Base-by-base conservation (phyloP, 1,284 basidiomycete species). In the Rhodotorula sp. region DNA sequence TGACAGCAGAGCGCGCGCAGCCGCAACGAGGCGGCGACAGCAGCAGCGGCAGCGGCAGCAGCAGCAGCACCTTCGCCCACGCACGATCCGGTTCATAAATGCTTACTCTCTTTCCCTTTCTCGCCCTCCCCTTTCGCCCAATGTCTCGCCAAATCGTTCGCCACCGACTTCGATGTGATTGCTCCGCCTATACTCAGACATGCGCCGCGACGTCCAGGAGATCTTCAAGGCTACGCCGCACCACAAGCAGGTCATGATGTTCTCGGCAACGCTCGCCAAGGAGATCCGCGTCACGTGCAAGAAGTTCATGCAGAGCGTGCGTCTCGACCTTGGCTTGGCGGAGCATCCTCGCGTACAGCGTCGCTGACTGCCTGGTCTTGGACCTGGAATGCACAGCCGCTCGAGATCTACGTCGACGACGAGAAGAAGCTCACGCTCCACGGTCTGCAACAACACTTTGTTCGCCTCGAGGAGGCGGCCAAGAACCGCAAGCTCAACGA, bases 221-320 rank as follows among this genome's bases (percentile, higher is more conserved):
- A 98, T 99, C 80, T 99, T 99, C 89, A 91, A 95, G 79, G 88
- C 93, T 23, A 99, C 97, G n/a, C 97, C 97, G 69, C 96, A 97
- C 84, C 94, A 97, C 88, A 99, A 99, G 86, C 97, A 99, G 87
- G 97, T 99, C 77, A 99, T 99, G 97, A 99, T 99, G 97, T 99
- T 99, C 87, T 96, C 93, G 79, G 97, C 97, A 59, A 99, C 97
- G 1, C 85, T 99, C 73, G 89, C 93, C 69, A 99, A 99, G 86
- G 97, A 99, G 77, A 96, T 99, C 73, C 88, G 97, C 69, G 88
- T 90, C 12, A 98, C 95, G 0, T 99, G 97, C 88, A 99, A 99
- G 85, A 99, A 99, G 84, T 99, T 99, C 83, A 99, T 99, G 97
- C 92, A 93, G 68, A 97, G 93, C 82, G 96, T 97, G 86, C 23